phyloP scores from a whole-genome alignment of 1,284 basidiomycete species.

The Sporisorium iseilematis-ciliati region DNA sequence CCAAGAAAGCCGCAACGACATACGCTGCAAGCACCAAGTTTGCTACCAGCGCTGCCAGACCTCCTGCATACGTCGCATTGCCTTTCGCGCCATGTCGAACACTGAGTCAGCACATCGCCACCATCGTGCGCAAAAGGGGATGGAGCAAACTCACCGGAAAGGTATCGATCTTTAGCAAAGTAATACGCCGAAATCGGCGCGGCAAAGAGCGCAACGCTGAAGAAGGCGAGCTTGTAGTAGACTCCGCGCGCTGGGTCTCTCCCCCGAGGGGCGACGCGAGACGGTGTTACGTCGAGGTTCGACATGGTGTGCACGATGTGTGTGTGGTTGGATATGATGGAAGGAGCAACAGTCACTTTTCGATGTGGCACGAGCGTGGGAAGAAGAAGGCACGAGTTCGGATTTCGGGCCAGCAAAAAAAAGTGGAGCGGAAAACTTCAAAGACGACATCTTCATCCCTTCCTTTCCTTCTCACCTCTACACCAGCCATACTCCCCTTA shows the following conservation, averaged over 20 bases:
- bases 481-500: neutral
- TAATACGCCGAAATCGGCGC: constrained; percentile 64
- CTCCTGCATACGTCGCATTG: constrained; percentile 66
- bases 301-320: constrained; percentile 21
- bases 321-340: neutral
- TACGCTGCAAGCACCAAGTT: constrained; percentile 67
- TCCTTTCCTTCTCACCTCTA: constrained; percentile 8
- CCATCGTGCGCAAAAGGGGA: neutral
- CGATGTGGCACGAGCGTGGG: neutral
- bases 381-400: constrained; percentile 1
- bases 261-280: constrained; percentile 52
- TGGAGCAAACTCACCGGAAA: constrained; percentile 42
- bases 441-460: constrained; percentile 1
- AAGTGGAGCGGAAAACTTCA: constrained; percentile 13
- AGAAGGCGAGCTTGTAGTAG: constrained; percentile 66
- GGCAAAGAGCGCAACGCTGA: constrained; percentile 62
- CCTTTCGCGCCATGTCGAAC: no score
- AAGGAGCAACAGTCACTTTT: neutral
- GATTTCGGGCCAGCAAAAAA: constrained; percentile 18
- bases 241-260: constrained; percentile 59
- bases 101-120: no score
- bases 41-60: constrained; percentile 65
- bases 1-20: constrained; percentile 64
- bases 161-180: constrained; percentile 57
- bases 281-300: constrained; percentile 47